phyloP scores from a whole-genome alignment of 192 early-diverging fungal genomes.

The Nowakowskiella sp. region DNA sequence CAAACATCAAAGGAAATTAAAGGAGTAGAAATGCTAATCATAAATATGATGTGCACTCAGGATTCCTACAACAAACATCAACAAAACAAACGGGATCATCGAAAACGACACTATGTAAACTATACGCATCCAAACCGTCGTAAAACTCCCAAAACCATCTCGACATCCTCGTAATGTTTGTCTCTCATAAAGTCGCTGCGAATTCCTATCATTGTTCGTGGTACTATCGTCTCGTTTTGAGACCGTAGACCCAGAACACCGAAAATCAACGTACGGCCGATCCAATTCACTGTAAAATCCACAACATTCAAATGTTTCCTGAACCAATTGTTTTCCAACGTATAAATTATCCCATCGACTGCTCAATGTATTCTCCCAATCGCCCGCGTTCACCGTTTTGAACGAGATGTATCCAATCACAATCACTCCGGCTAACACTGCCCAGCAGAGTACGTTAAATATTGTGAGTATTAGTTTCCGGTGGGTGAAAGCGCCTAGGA shows the following conservation, averaged over 20 bases:
- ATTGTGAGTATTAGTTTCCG: conserved; percentile 11
- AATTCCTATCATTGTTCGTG: neutral
- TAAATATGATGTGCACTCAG: conserved; percentile 22
- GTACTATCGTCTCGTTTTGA: neutral
- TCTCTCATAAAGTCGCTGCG: neutral
- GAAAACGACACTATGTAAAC: conserved; percentile 18
- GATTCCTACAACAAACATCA: conserved; percentile 17
- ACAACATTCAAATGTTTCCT: conserved; percentile 16
- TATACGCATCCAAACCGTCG: neutral
- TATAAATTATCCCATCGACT: conserved; percentile 12
- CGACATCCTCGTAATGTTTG: conserved; percentile 8
- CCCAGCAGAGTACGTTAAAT: conserved; percentile 17
- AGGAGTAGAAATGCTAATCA: too few species aligned
- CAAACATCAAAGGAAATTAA: too few species aligned
- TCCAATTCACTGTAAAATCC: conserved; percentile 22
- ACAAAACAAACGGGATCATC: conserved; percentile 7
- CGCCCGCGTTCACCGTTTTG: conserved; percentile 2
- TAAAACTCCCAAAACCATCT: conserved; percentile 1
- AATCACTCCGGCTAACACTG: conserved; percentile 7
- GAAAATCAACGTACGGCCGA: conserved; percentile 5
- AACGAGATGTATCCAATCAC: conserved; percentile 15
- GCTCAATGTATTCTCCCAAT: conserved; percentile 6
- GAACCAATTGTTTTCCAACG: neutral
- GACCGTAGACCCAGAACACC: conserved; percentile 3
- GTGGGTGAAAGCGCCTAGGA: conserved; percentile 25